A percentile compares a stretch with the other conserved stretches of the same genome.
phyloP scores from a whole-genome alignment of 805 yeast species.

The Myxozyma mucilagina region DNA sequence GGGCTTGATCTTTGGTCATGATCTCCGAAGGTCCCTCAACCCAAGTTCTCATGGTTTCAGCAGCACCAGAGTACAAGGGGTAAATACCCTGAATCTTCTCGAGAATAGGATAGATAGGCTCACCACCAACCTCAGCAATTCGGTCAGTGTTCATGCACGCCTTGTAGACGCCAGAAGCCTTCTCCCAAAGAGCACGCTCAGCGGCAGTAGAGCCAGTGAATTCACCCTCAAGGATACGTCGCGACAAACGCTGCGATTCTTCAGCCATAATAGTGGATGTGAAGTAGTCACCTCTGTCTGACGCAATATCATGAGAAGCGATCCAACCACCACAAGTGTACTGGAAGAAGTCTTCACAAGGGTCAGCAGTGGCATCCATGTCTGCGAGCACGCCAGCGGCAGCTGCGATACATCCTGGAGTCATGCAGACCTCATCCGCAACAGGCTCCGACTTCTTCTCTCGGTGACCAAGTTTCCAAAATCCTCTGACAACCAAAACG shows the following conservation, averaged over 20 bases:
- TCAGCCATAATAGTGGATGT: conserved; percentile 28
- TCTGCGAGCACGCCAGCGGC: conserved; percentile 30
- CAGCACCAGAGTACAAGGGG: conserved; percentile 12
- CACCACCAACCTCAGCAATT: conserved; percentile 22
- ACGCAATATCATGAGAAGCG: conserved; percentile 22
- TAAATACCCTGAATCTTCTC: conserved; percentile 18
- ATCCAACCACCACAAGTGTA: conserved; percentile 32
- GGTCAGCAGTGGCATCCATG: conserved; percentile 22
- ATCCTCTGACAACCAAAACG: conserved; percentile 18
- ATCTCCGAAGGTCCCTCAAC: conserved; percentile 10
- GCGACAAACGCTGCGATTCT: conserved; percentile 25
- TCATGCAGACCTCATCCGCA: conserved; percentile 20
- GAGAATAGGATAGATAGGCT: conserved; percentile 26
- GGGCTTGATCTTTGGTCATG: conserved; percentile 3
- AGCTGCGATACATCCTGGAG: conserved; percentile 27
- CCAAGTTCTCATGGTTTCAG: conserved; percentile 21
- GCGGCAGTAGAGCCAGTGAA: conserved; percentile 22
- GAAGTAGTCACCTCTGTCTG: conserved; percentile 28
- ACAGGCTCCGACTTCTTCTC: neutral
- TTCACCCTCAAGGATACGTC: conserved; percentile 25
- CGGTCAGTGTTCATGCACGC: conserved; percentile 31
- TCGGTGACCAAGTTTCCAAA: conserved; percentile 24
- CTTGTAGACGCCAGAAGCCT: conserved; percentile 30
- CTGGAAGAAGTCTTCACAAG: conserved; percentile 30
- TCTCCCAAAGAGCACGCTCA: conserved; percentile 27